phyloP scores from a whole-genome alignment of 2,329 filamentous ascomycete genomes.

The Aureobasidium musti region DNA sequence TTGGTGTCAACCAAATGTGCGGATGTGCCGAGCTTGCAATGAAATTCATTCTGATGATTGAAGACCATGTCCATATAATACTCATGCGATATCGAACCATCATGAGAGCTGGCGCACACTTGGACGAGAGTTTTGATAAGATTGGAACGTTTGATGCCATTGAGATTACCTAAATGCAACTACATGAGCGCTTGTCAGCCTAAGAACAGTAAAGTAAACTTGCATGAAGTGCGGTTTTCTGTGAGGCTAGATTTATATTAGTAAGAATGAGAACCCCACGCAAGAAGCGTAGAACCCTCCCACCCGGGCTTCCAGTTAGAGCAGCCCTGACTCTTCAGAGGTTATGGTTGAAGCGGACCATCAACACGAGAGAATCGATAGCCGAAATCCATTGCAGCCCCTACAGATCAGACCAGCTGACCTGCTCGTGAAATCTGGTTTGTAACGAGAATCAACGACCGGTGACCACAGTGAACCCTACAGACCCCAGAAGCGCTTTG shows the following conservation, averaged over 20 bases:
- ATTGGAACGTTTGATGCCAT: background rate
- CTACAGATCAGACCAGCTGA: too few relatives aligned
- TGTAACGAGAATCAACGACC: too few relatives aligned
- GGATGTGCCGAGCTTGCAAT: background rate
- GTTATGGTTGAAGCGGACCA: too few relatives aligned
- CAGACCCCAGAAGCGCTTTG: too few relatives aligned
- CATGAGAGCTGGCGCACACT: background rate
- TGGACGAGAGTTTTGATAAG: background rate
- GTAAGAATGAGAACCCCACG: conserved; percentile 21
- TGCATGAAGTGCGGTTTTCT: background rate
- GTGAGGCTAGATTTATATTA: background rate
- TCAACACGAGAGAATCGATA: too few relatives aligned
- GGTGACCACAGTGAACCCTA: too few relatives aligned
- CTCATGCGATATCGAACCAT: background rate
- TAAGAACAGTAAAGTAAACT: background rate
- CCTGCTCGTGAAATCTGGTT: too few relatives aligned
- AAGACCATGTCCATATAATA: background rate
- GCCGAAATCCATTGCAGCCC: too few relatives aligned
- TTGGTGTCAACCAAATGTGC: too few relatives aligned
- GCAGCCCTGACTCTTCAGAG: too few relatives aligned
- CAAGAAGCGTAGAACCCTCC: conserved; percentile 20
- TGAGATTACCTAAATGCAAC: background rate
- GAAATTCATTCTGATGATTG: background rate
- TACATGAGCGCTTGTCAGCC: conserved; percentile 1
- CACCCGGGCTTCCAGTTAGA: conserved; percentile 16